These are phyloP conservation scores for Wickerhamiella bombiphila DNA, from an alignment of 805 yeast genomes.

Conservation along the genomic window DNA sequence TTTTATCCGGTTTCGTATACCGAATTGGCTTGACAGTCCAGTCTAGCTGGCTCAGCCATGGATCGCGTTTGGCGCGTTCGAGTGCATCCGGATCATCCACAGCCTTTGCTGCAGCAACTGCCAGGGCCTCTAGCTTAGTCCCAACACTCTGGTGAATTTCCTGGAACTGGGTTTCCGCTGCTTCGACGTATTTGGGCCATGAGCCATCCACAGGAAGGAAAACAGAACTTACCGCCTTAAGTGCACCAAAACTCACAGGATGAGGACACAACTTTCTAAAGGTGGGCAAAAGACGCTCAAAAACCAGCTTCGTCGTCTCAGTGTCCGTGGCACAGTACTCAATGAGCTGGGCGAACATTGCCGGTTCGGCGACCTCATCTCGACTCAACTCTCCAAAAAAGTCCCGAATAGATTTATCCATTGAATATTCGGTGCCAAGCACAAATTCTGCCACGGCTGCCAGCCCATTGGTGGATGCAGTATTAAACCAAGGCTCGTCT, in stretches of 20 bases:
- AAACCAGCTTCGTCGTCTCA: slow-evolving; percentile 54
- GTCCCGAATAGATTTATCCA: slow-evolving; percentile 59
- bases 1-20: slow-evolving; percentile 55
- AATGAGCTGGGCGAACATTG: slow-evolving; percentile 41
- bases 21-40: slow-evolving; percentile 59
- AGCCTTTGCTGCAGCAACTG: slow-evolving; percentile 39
- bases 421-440: slow-evolving; percentile 36
- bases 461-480: slow-evolving; percentile 64
- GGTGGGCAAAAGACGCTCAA: slow-evolving; percentile 51
- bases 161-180: slow-evolving; percentile 54
- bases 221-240: slow-evolving; percentile 55
- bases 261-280: slow-evolving; percentile 67
- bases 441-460: slow-evolving; percentile 68
- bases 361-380: slow-evolving; percentile 34
- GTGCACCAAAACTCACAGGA: slow-evolving; percentile 85
- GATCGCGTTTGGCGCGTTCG: slow-evolving; percentile 35
- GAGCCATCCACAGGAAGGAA: slow-evolving; percentile 60
- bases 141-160: slow-evolving; percentile 43
- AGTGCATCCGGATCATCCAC: slow-evolving; percentile 28
- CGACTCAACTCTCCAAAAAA: slow-evolving; percentile 43
- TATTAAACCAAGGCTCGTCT: slow-evolving; percentile 68
- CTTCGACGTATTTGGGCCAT: slow-evolving; percentile 62
- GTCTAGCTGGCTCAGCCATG: slow-evolving; percentile 82
- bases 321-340: slow-evolving; percentile 82
- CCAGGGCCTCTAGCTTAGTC: slow-evolving; percentile 41